Conservation (phyloP, 2,329 filamentous ascomycete genomes). For the Arthrobotrys musiformis region DNA sequence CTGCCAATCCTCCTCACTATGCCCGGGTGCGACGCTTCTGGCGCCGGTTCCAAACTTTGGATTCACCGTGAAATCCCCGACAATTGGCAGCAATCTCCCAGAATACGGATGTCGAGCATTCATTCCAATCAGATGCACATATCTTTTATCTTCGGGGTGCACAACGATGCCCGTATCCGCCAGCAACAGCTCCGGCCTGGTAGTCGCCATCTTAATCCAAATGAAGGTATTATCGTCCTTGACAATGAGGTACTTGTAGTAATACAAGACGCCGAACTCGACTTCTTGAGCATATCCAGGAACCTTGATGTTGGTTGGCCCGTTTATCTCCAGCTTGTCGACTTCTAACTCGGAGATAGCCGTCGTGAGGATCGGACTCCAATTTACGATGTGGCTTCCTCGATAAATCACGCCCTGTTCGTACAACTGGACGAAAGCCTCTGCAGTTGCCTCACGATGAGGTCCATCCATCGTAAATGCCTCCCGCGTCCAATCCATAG, state of each 20-base stretch:
- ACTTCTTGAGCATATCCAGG: slow-evolving; percentile 48
- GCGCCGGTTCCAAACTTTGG: slow-evolving; percentile 58
- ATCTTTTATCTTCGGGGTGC: slow-evolving; percentile 58
- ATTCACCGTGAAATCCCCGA: slow-evolving; percentile 57
- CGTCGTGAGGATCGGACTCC: slow-evolving; percentile 56
- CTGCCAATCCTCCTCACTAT: slow-evolving; percentile 56
- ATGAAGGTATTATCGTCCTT: slow-evolving; percentile 45
- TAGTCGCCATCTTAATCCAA: slow-evolving; percentile 57
- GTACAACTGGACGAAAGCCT: slow-evolving; percentile 58
- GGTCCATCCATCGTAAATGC: slow-evolving; percentile 57
- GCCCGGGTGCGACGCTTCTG: slow-evolving; percentile 58
- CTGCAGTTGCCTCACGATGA: slow-evolving; percentile 54
- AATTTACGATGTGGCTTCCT: slow-evolving; percentile 58
- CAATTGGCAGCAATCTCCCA: slow-evolving; percentile 54
- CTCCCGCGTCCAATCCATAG: slow-evolving; percentile 53
- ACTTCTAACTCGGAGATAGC: slow-evolving; percentile 59
- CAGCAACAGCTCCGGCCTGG: slow-evolving; percentile 58
- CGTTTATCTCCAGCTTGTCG: slow-evolving; percentile 50
- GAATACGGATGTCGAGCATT: slow-evolving; percentile 27
- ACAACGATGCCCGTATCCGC: slow-evolving; percentile 59
- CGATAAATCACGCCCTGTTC: slow-evolving; percentile 58
- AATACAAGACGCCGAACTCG: slow-evolving; percentile 58
- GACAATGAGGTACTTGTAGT: slow-evolving; percentile 57
- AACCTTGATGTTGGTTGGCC: slow-evolving; percentile 17
- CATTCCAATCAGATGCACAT: slow-evolving; percentile 51